These are phyloP conservation scores for Podospora pseudoanserina DNA, from an alignment of 495 filamentous ascomycete genomes.

Conservation along the genomic window DNA sequence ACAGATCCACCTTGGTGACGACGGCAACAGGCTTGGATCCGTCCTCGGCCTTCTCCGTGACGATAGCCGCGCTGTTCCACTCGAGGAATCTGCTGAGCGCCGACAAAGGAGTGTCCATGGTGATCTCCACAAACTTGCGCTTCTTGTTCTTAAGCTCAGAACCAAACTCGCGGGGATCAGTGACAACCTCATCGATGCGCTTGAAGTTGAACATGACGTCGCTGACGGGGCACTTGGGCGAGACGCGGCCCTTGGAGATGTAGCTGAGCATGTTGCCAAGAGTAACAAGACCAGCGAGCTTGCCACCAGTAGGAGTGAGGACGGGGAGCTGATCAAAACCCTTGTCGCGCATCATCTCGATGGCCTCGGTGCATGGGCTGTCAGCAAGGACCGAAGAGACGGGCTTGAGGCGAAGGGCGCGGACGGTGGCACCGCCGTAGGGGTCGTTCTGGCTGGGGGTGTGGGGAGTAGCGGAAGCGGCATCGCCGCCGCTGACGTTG, in stretches of 20 bases:
- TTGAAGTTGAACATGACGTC: constrained; percentile 97
- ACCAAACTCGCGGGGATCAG: constrained; percentile 67
- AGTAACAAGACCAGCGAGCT: constrained; percentile 85
- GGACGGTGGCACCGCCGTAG: constrained; percentile 70
- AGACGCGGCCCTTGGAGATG: constrained; percentile 76
- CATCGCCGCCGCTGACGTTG: constrained; percentile 42
- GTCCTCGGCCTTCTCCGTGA: constrained; percentile 66
- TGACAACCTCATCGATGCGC: constrained; percentile 81
- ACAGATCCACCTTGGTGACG: constrained; percentile 92
- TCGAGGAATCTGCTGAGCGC: constrained; percentile 90
- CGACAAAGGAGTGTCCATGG: constrained; percentile 77
- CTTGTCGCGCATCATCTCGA: constrained; percentile 95
- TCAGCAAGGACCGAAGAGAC: constrained; percentile 74
- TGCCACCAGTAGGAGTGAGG: constrained; percentile 60
- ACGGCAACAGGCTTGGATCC: constrained; percentile 72
- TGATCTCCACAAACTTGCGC: constrained; percentile 88
- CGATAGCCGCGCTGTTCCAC: constrained; percentile 93
- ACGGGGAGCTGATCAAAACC: constrained; percentile 96
- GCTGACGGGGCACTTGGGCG: constrained; percentile 63
- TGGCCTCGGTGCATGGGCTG: constrained; percentile 72
- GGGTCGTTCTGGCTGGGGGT: constrained; percentile 47
- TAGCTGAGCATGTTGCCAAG: constrained; percentile 91
- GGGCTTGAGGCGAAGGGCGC: constrained; percentile 80
- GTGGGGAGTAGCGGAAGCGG: constrained; percentile 18
- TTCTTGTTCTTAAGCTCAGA: constrained; percentile 44